Percentiles rank a stretch among this genome's conserved stretches.
Evolutionary conservation across 1,284 basidiomycete genomes (phyloP).

Genomic region (Marasmius fiardii): DNA sequence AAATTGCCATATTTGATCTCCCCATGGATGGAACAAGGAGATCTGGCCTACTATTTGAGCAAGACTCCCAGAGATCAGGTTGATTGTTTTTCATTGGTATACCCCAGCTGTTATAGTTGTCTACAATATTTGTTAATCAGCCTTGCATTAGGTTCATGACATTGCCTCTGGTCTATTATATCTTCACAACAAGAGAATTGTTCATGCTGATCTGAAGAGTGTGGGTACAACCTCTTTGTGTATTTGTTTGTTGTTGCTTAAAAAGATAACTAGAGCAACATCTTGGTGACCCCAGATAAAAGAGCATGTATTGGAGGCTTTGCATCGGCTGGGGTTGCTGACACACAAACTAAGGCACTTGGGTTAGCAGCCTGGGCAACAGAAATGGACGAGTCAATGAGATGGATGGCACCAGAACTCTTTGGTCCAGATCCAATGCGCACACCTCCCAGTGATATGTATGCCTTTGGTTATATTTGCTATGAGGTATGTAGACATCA

Average conservation of each 20-base stretch:
- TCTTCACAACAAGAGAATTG: conserved; percentile 27
- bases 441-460: background rate
- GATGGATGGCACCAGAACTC: conserved; percentile 24
- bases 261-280: background rate
- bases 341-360: conserved; percentile 11
- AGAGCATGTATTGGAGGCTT: conserved; percentile 33
- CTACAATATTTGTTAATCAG: too few species aligned
- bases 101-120: too few species aligned
- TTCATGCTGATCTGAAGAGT: conserved; percentile 37
- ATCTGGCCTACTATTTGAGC: conserved; percentile 25
- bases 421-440: too few species aligned
- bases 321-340: conserved; percentile 26
- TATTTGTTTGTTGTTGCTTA: background rate
- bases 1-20: conserved; percentile 13
- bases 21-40: conserved; percentile 32
- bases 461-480: background rate
- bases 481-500: too few species aligned
- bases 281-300: conserved; percentile 23
- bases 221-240: conserved; percentile 21
- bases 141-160: conserved; percentile 20
- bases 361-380: background rate
- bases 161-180: conserved; percentile 30
- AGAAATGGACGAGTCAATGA: conserved; percentile 17
- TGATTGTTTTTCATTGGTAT: conserved; percentile 22
- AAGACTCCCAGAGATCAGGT: conserved; percentile 9